Evolutionary conservation across 805 yeast genomes (phyloP).

Genomic region (Yarrowia yakushimensis): DNA sequence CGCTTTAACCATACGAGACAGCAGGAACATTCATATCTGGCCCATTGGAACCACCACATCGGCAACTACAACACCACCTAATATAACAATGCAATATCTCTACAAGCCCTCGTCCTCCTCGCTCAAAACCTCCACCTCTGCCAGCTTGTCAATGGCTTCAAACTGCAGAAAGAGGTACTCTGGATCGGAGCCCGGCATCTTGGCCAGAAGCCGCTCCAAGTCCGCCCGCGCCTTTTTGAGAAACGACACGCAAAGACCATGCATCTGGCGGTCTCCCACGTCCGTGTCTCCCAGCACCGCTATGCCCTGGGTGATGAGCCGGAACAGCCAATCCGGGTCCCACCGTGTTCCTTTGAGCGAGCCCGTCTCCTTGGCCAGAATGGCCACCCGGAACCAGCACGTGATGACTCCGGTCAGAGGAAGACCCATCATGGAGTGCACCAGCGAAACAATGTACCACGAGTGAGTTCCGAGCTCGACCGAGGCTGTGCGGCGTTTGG

Average conservation of each 20-base stretch:
- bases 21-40: too few species aligned
- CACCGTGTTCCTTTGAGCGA: constrained; percentile 1
- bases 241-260: constrained; percentile 8
- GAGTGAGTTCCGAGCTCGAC: not conserved
- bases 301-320: constrained; percentile 16
- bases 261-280: constrained; percentile 1
- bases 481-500: not conserved
- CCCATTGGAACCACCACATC: too few species aligned
- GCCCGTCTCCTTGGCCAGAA: constrained; percentile 7
- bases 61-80: too few species aligned
- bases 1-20: too few species aligned
- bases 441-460: constrained; percentile 14
- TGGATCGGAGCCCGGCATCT: constrained; percentile 2
- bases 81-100: too few species aligned
- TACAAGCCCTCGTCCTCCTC: constrained; percentile 20
- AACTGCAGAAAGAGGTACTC: not conserved
- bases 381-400: constrained; percentile 18
- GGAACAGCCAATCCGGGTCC: constrained; percentile 19
- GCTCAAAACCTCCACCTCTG: constrained; percentile 11
- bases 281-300: constrained; percentile 1
- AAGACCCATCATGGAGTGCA: constrained; percentile 14
- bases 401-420: constrained; percentile 16
- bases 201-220: not conserved
- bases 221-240: constrained; percentile 2
- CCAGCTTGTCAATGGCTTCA: constrained; percentile 2